A percentile compares a stretch with the other conserved stretches of the same genome.
Conservation (phyloP, 129 eudicot genomes). For the Apium graveolens region DNA sequence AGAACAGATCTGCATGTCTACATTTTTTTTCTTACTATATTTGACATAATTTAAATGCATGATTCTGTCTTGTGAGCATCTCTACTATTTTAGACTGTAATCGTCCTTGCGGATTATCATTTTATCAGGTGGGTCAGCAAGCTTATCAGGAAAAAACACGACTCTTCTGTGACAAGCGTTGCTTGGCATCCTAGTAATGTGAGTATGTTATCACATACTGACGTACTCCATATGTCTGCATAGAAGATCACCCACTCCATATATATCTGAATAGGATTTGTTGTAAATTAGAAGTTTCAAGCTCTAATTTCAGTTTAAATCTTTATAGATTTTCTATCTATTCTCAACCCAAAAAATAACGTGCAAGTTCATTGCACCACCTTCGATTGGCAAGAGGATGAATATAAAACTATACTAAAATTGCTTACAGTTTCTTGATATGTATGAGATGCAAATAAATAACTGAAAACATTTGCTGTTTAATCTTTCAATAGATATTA, state of each 20-base stretch:
- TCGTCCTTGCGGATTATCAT: conserved; percentile 11
- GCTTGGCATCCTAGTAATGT: conserved; percentile 99
- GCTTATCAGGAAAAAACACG: conserved; percentile 88
- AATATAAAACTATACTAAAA: neutral
- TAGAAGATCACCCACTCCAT: neutral
- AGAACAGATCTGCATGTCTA: neutral
- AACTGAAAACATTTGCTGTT: neutral
- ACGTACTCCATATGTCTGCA: neutral
- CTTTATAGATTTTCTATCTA: neutral
- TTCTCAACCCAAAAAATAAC: neutral
- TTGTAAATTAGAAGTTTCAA: neutral
- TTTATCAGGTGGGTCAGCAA: conserved; percentile 98
- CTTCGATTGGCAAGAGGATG: neutral
- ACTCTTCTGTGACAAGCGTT: conserved; percentile 92
- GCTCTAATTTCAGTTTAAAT: neutral
- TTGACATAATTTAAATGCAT: conserved; percentile 13
- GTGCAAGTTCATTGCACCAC: neutral
- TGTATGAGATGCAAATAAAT: neutral
- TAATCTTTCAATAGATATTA: conserved; percentile 36
- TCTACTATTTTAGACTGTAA: conserved; percentile 1
- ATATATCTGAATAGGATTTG: neutral
- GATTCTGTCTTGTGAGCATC: conserved; percentile 11
- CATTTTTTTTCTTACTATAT: neutral
- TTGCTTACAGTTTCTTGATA: neutral
- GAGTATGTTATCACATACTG: conserved; percentile 13